Percentiles rank a stretch among this genome's conserved stretches.
Conservation (phyloP, 805 yeast species). For the Grigorovia transvaalensis region DNA sequence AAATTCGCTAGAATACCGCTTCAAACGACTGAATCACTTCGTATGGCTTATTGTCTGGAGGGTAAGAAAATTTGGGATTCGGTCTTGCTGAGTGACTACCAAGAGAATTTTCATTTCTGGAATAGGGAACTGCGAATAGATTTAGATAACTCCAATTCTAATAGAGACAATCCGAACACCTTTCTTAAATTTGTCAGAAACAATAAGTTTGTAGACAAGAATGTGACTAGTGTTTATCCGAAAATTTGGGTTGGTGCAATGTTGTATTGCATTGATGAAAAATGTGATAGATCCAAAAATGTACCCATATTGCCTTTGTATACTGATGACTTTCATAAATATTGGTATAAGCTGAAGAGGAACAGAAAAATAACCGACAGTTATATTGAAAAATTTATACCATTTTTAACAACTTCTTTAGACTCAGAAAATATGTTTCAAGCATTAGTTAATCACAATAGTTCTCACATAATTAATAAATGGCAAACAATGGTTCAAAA, state of each 20-base stretch:
- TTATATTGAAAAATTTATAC: conserved; percentile 38
- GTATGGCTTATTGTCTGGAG: conserved; percentile 40
- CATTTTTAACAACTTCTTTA: conserved; percentile 45
- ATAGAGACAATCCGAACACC: neutral
- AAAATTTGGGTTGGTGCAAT: conserved; percentile 55
- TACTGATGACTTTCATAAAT: conserved; percentile 43
- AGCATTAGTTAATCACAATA: neutral
- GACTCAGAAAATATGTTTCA: neutral
- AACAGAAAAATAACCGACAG: conserved; percentile 15
- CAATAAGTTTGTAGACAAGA: conserved; percentile 39
- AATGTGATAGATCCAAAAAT: conserved; percentile 30
- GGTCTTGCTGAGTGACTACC: neutral
- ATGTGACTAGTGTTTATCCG: conserved; percentile 41
- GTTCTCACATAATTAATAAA: neutral
- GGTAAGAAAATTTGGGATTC: conserved; percentile 41
- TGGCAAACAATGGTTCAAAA: neutral
- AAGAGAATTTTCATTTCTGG: neutral
- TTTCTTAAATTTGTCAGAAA: conserved; percentile 55
- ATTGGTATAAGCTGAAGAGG: conserved; percentile 34
- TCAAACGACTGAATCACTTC: conserved; percentile 34
- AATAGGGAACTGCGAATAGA: neutral
- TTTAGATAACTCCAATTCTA: neutral
- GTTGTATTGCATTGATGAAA: conserved; percentile 35
- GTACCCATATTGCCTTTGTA: conserved; percentile 45
- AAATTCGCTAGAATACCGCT: conserved; percentile 31